Evolutionary conservation across 2,329 filamentous ascomycete species (phyloP).

Genomic region (Calonectria montana): DNA sequence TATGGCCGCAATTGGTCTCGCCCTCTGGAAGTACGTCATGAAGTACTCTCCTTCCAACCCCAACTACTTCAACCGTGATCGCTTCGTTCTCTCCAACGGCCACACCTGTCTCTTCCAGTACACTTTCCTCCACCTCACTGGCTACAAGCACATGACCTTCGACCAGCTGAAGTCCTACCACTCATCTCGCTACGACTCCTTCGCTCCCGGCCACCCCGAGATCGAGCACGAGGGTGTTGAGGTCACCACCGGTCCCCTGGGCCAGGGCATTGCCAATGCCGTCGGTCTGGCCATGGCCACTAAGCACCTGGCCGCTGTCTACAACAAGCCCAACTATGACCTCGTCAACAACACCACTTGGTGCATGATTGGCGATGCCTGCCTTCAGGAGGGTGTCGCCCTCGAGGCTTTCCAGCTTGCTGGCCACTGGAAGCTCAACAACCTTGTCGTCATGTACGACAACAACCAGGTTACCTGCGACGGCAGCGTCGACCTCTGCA

Average conservation of each 20-base stretch:
- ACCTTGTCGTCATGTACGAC: constrained; percentile 69
- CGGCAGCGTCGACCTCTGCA: constrained; percentile 63
- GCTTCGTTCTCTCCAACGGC: constrained; percentile 72
- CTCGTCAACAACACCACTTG: constrained; percentile 64
- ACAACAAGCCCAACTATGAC: constrained; percentile 61
- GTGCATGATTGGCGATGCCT: constrained; percentile 69
- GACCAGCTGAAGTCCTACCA: constrained; percentile 68
- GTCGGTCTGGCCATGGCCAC: constrained; percentile 69
- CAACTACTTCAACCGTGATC: constrained; percentile 70
- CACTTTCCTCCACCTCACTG: constrained; percentile 62
- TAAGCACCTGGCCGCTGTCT: constrained; percentile 65
- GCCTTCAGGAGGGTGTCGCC: constrained; percentile 68
- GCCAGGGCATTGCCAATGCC: constrained; percentile 70
- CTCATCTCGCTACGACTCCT: constrained; percentile 54
- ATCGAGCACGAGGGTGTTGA: constrained; percentile 69
- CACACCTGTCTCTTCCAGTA: constrained; percentile 68
- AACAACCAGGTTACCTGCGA: constrained; percentile 72
- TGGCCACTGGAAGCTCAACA: constrained; percentile 66
- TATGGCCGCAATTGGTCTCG: constrained; percentile 71
- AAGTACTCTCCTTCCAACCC: constrained; percentile 66
- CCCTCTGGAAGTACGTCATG: constrained; percentile 72
- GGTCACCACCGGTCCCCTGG: constrained; percentile 69
- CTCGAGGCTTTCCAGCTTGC: constrained; percentile 68
- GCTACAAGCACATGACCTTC: constrained; percentile 66
- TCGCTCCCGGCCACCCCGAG: constrained; percentile 68